Percentiles rank a stretch among this genome's conserved stretches.
These are phyloP conservation scores for Aspergillus sp. DNA, from an alignment of 2,329 filamentous ascomycete genomes.

Conservation along the genomic window DNA sequence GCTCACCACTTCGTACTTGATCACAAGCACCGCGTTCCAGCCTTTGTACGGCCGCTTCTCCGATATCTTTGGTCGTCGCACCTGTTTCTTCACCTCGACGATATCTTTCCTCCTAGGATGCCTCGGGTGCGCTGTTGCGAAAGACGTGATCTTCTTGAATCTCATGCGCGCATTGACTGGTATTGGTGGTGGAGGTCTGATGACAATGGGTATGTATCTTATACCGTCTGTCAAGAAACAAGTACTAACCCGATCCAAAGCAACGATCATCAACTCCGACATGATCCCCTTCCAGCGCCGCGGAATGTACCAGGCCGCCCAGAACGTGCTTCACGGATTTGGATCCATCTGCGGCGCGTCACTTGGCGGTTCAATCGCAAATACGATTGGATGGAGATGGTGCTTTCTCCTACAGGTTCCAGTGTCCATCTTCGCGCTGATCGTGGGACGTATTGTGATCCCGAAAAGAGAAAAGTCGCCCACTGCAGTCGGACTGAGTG, in stretches of 20 bases:
- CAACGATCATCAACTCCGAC: slow-evolving; percentile 70
- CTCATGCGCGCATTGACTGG: slow-evolving; percentile 69
- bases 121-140: slow-evolving; percentile 67
- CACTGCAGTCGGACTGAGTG: slow-evolving; percentile 19
- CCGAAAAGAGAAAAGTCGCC: slow-evolving; percentile 37
- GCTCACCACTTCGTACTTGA: slow-evolving; percentile 64
- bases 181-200: slow-evolving; percentile 69
- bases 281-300: slow-evolving; percentile 71
- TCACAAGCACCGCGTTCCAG: slow-evolving; percentile 66
- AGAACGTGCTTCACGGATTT: slow-evolving; percentile 63
- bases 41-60: slow-evolving; percentile 72
- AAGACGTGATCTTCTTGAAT: slow-evolving; percentile 69
- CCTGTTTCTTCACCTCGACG: slow-evolving; percentile 65
- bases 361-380: slow-evolving; percentile 45
- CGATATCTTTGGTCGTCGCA: slow-evolving; percentile 63
- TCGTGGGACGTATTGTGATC: slow-evolving; percentile 56
- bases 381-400: slow-evolving; percentile 49
- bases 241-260: slow-evolving; percentile 14
- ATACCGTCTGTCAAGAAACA: background rate
- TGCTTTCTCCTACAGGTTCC: slow-evolving; percentile 63
- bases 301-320: slow-evolving; percentile 68
- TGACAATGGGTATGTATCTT: slow-evolving; percentile 54
- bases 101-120: slow-evolving; percentile 65
- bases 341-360: slow-evolving; percentile 59
- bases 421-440: slow-evolving; percentile 55